Base-by-base conservation (phyloP, 1,284 basidiomycete genomes). In the Violaceomyces palustris region DNA sequence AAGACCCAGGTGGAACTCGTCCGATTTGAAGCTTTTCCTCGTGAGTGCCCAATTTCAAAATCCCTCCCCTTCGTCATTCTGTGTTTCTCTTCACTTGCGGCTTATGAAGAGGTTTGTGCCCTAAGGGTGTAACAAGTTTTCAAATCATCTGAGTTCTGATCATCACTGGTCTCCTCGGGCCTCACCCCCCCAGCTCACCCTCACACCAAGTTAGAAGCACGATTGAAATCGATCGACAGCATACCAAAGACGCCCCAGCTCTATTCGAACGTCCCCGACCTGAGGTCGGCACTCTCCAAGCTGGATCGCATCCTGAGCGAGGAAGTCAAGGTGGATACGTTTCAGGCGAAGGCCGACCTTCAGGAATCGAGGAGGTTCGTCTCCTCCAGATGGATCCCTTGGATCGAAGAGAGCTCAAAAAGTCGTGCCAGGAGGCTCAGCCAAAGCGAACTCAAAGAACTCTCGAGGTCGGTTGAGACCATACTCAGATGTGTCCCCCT, bases 1-100 rank as follows among this genome's bases (percentile, higher is more conserved):
- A 78, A 78, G 50, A 79, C 81, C 0, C 83, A 87, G 61, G 78
- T 87, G n/a, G n/a, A n/a, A n/a, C n/a, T n/a, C n/a, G n/a, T n/a
- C n/a, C 2, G 83, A 88, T 67, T 66, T 87, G 29, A 74, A 88
- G 32, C 72, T 88, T 4, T 87, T 79, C 70, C 79, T 84, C 56
- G 84, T 82, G n/a, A n/a, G n/a, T n/a, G n/a, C n/a, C n/a, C n/a
- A n/a, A n/a, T n/a, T n/a, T n/a, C n/a, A n/a, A n/a, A n/a, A n/a
- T n/a, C n/a, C n/a, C n/a, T n/a, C n/a, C n/a, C n/a, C n/a, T n/a
- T n/a, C n/a, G n/a, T n/a, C n/a, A n/a, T n/a, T n/a, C n/a, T n/a
- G n/a, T n/a, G n/a, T n/a, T n/a, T n/a, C n/a, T n/a, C n/a, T n/a
- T n/a, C n/a, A n/a, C 0, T 87, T 82, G 67, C 87, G 86, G 50